Percentiles rank a stretch among this genome's conserved stretches.
Conservation (phyloP, 2,329 filamentous ascomycete genomes). For the Ophiostoma populinum region DNA sequence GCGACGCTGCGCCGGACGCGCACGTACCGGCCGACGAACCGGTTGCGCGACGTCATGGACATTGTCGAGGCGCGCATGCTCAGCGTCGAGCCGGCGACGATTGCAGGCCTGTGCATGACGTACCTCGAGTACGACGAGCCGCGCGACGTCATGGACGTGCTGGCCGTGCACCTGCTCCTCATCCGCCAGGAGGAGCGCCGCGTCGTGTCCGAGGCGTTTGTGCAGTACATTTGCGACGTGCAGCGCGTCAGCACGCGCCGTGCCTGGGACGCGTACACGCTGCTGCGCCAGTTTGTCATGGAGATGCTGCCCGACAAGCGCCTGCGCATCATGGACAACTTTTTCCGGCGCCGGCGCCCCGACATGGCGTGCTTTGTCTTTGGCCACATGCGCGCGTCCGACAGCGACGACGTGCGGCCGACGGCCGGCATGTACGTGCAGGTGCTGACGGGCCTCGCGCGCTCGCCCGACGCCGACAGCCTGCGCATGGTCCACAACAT, state of each 20-base stretch:
- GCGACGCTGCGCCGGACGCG: background rate
- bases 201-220: conserved; percentile 47
- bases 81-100: conserved; percentile 55
- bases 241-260: conserved; percentile 40
- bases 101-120: conserved; percentile 53
- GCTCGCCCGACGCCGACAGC: conserved; percentile 28
- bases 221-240: conserved; percentile 48
- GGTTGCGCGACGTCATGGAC: conserved; percentile 55
- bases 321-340: conserved; percentile 59
- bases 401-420: conserved; percentile 45
- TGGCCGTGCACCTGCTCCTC: conserved; percentile 56
- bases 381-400: conserved; percentile 78
- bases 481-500: conserved; percentile 75
- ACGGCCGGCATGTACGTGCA: conserved; percentile 57
- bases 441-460: conserved; percentile 60
- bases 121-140: conserved; percentile 63
- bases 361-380: conserved; percentile 82
- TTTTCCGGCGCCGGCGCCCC: conserved; percentile 56
- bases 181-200: conserved; percentile 54
- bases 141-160: conserved; percentile 63
- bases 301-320: conserved; percentile 50
- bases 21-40: conserved; percentile 38
- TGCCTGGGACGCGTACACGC: conserved; percentile 47
- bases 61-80: conserved; percentile 54
- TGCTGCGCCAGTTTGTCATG: conserved; percentile 46